Base-by-base conservation (phyloP, 2,329 filamentous ascomycete genomes). In the Dichotomopilus funicola region DNA sequence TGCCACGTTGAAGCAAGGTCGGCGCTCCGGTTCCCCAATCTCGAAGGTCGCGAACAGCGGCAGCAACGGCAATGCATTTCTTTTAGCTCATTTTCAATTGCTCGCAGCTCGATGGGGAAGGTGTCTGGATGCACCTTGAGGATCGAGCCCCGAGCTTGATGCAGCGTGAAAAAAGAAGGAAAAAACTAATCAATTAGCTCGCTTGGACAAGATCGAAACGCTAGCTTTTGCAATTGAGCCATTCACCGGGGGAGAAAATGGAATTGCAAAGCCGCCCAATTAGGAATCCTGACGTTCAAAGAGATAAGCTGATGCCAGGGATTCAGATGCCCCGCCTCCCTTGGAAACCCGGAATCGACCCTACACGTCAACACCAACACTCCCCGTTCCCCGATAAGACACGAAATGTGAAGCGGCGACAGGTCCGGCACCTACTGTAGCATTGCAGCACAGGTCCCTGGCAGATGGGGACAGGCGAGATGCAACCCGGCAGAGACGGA, bases 71-170 rank as follows among this genome's bases (percentile, higher is more conserved):
- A 40, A 46, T 53, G 50, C 50, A 46, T 49, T 53, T 47, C 34
- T n/a, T 27, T 51, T 51, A 47, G 42, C 49, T 47, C 48, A 37
- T 34, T 42, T 49, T 27, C 47, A 41, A 51, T 51, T 38, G 55
- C 42, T 7, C 33, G 45, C 40, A 19, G 12, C 50, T 56, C 45
- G 36, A 56, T 27, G 31, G 7, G 54, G 54, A 53, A 56, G 54
- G 54, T 53, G 51, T 46, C 8, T 36, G n/a, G 13, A 46, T 27
- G 37, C 10, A 43, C 35, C 9, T 8, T 36, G 19, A 34, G 35
- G 13, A 12, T 51, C 49, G 13, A 37, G 2, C 13, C n/a, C 33
- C 19, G 19, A 7, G 6, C 31, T 27, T 27, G 19, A 27, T 27
- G 19, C 19, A 27, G 19, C 19, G 19, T 27, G 19, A 3, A 27